A percentile compares a stretch with the other conserved stretches of the same genome.
phyloP scores from a whole-genome alignment of 768 basidiomycete genomes.

The Multifurca ochricompacta region DNA sequence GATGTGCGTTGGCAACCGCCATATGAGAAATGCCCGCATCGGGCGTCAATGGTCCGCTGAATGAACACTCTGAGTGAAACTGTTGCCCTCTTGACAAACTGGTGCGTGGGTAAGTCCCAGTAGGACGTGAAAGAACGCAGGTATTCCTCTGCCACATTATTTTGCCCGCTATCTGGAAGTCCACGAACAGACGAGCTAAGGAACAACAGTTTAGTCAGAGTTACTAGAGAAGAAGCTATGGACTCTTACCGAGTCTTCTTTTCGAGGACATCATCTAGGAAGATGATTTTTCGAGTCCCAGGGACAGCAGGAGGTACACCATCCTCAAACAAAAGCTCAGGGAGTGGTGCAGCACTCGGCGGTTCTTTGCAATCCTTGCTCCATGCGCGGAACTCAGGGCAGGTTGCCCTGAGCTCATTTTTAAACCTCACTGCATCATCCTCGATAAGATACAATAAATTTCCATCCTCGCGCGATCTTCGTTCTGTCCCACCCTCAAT shows the following conservation, averaged over 20 bases:
- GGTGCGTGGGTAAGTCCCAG: conserved; percentile 4
- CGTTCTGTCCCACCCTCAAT: conserved; percentile 41
- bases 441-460: conserved; percentile 15
- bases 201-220: not conserved
- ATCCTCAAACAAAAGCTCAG: conserved; percentile 1
- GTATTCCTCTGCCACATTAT: conserved; percentile 10
- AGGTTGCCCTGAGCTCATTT: conserved; percentile 4
- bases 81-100: not conserved
- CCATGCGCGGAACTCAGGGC: conserved; percentile 18
- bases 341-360: not conserved
- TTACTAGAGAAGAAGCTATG: not conserved
- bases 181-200: conserved; percentile 10
- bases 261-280: conserved; percentile 5
- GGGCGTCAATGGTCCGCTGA: not conserved
- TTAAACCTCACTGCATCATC: not conserved
- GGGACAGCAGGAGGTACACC: not conserved
- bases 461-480: conserved; percentile 29
- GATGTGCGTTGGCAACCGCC: not conserved
- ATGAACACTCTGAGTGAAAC: not conserved
- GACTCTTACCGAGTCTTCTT: conserved; percentile 5
- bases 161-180: conserved; percentile 8
- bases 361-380: not conserved
- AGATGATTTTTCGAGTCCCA: not conserved
- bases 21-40: not conserved
- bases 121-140: not conserved